phyloP scores from a whole-genome alignment of 148 eudicot genomes.

The Fallopia convolvulus region DNA sequence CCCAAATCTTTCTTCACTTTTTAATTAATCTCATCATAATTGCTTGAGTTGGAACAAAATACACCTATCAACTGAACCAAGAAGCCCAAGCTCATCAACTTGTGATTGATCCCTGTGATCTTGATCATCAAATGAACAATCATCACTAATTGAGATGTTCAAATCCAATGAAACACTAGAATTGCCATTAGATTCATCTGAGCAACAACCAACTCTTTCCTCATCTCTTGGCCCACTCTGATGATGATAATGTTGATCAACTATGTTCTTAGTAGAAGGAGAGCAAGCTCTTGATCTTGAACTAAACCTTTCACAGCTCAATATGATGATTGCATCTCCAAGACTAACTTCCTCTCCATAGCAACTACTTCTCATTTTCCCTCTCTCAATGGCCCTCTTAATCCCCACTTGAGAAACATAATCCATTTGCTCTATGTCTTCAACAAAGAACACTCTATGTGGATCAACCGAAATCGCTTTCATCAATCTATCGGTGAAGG shows the following conservation, averaged over 20 bases:
- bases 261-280: conserved; percentile 35
- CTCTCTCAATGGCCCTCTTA: conserved; percentile 74
- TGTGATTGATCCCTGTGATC: background rate
- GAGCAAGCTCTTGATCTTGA: conserved; percentile 61
- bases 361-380: conserved; percentile 25
- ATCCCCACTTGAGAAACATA: conserved; percentile 53
- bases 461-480: conserved; percentile 41
- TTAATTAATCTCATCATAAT: background rate
- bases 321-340: conserved; percentile 59
- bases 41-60: conserved; percentile 33
- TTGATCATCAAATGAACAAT: conserved; percentile 13
- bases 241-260: conserved; percentile 9
- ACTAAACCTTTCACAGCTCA: conserved; percentile 52
- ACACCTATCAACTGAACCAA: conserved; percentile 51
- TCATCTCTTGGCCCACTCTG: conserved; percentile 10
- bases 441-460: conserved; percentile 73
- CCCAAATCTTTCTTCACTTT: background rate
- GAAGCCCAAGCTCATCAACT: conserved; percentile 50
- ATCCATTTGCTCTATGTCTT: conserved; percentile 69
- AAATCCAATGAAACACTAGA: conserved; percentile 58
- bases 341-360: conserved; percentile 55
- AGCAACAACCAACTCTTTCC: conserved; percentile 13
- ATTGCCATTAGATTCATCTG: conserved; percentile 10
- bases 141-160: conserved; percentile 54
- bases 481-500: conserved; percentile 43